Evolutionary conservation across 371 early-diverging fungal genomes (phyloP).

Genomic region (Rhizopus stolonifer): DNA sequence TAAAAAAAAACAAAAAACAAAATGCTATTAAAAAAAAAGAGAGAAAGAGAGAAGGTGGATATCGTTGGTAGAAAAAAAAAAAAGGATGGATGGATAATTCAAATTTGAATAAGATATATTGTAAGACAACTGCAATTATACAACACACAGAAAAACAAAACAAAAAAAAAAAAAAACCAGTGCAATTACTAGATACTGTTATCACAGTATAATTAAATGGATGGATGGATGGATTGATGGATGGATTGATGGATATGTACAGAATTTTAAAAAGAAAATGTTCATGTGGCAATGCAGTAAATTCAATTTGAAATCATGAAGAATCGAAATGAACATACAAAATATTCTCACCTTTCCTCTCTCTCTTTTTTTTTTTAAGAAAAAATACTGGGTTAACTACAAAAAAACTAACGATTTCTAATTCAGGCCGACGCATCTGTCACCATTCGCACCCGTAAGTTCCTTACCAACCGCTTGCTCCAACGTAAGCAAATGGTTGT

Average conservation of each 20-base stretch:
- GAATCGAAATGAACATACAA: too few relatives aligned
- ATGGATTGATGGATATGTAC: constrained; percentile 21
- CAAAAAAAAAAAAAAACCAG: too few relatives aligned
- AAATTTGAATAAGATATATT: too few relatives aligned
- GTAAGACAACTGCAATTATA: too few relatives aligned
- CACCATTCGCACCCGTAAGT: constrained; percentile 98
- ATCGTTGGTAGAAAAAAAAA: neutral
- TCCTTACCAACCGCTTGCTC: constrained; percentile 97
- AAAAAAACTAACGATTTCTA: neutral
- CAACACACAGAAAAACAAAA: too few relatives aligned
- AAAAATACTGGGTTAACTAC: too few relatives aligned
- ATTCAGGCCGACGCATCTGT: constrained; percentile 73
- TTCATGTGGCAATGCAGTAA: neutral
- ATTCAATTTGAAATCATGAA: too few relatives aligned
- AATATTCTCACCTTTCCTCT: neutral
- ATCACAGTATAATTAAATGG: neutral
- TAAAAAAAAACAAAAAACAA: constrained; percentile 1
- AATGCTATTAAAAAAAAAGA: neutral
- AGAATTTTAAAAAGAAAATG: neutral
- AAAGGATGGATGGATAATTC: neutral
- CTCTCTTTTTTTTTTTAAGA: neutral
- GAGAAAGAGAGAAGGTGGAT: neutral
- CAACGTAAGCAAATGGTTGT: constrained; percentile 98
- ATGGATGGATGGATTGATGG: constrained; percentile 12
- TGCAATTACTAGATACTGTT: neutral